These are phyloP conservation scores for Aureobasidium melanogenum DNA, from an alignment of 2,329 filamentous ascomycete species.

Conservation along the genomic window DNA sequence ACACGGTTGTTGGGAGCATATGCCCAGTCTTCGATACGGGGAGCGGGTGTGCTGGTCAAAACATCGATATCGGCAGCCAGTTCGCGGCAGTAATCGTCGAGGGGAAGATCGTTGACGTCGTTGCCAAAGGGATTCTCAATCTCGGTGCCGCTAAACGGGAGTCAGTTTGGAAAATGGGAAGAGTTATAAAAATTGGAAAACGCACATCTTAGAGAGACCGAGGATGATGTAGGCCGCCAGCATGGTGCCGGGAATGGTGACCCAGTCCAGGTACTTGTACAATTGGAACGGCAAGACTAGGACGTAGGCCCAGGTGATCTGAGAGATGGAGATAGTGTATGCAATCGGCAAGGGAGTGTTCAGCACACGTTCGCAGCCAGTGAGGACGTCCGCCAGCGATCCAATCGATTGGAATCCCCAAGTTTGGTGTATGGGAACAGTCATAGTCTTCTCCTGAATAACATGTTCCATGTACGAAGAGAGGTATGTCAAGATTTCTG, in stretches of 20 bases:
- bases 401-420: constrained; percentile 30
- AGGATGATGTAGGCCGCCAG: constrained; percentile 70
- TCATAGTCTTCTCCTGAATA: constrained; percentile 47
- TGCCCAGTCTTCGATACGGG: constrained; percentile 45
- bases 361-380: constrained; percentile 66
- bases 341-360: constrained; percentile 75
- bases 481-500: constrained; percentile 70
- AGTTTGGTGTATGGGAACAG: constrained; percentile 29
- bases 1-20: constrained; percentile 41
- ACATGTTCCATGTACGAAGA: constrained; percentile 56
- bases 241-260: constrained; percentile 69
- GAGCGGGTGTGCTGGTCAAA: constrained; percentile 52
- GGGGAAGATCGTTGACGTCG: constrained; percentile 73
- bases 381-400: constrained; percentile 62
- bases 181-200: background rate
- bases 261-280: constrained; percentile 53
- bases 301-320: constrained; percentile 81
- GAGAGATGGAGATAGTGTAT: constrained; percentile 75
- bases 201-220: constrained; percentile 45
- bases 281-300: constrained; percentile 76
- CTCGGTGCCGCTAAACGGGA: constrained; percentile 57
- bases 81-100: constrained; percentile 69
- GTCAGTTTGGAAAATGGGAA: constrained; percentile 22
- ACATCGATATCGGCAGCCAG: constrained; percentile 66
- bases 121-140: constrained; percentile 80